Evolutionary conservation across 2,329 filamentous ascomycete species (phyloP).

Genomic region (Xylaria sp.): DNA sequence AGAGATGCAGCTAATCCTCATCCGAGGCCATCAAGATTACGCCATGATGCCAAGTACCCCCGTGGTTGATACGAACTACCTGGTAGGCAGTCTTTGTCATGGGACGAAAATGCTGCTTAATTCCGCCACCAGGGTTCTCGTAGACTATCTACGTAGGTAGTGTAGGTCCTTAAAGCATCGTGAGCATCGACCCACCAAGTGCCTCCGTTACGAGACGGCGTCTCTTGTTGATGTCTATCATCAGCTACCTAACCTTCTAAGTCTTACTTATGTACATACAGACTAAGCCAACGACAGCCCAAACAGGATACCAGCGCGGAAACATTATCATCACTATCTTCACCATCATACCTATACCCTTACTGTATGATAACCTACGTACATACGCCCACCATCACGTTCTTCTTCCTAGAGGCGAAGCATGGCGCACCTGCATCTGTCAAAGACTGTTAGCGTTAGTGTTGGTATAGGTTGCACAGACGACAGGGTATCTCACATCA

Average conservation of each 20-base stretch:
- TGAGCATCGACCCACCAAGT: neutral
- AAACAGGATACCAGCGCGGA: neutral
- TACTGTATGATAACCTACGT: slow-evolving; percentile 6
- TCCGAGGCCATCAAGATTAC: neutral
- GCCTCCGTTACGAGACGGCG: neutral
- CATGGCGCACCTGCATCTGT: slow-evolving; percentile 34
- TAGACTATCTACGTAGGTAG: neutral
- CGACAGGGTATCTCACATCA: slow-evolving; percentile 21
- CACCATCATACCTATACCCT: neutral
- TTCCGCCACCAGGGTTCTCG: slow-evolving; percentile 15
- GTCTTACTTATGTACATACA: too few relatives aligned
- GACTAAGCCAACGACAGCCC: neutral
- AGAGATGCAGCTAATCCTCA: slow-evolving; percentile 1
- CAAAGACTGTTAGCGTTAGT: slow-evolving; percentile 12
- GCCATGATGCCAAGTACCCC: neutral
- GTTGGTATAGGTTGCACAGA: slow-evolving; percentile 21
- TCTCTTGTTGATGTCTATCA: neutral
- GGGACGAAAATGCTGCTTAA: slow-evolving; percentile 1
- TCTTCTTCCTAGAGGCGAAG: slow-evolving; percentile 40
- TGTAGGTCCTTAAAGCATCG: neutral
- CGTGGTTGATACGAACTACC: neutral
- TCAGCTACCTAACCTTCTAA: neutral
- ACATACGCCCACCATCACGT: neutral
- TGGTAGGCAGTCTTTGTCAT: neutral
- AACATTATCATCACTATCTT: neutral